Base-by-base conservation (phyloP, 2,329 filamentous ascomycete species). In the Neopestalotiopsis sp. region DNA sequence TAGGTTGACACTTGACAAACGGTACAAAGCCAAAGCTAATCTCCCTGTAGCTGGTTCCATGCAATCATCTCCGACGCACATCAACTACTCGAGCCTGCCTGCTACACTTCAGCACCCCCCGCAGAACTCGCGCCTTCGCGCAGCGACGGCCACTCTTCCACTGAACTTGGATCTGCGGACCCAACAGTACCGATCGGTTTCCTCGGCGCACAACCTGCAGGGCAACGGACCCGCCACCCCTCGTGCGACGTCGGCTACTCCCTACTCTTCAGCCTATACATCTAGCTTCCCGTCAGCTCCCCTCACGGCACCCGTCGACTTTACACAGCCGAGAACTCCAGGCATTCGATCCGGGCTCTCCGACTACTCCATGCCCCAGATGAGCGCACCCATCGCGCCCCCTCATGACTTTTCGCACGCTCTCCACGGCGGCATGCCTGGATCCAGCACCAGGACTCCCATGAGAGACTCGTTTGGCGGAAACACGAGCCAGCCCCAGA, bases 351-450 rank as follows among this genome's bases (percentile, higher is more conserved):
- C 69, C 12, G 38, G 42, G 74, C 78, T 80, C 38, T 78, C 77
- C 24, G 85, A 88, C 67, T 88, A 87, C 75, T 82, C 83, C 13
- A 84, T 86, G 74, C 81, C 86, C 2, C 86, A 88, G 73, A 81
- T 89, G 79, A 87, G 84, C 73, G 85, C 86, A 2, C 86, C 86
- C 1, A 86, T 88, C 68, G 83, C 83, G 3, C 83, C 86, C 3
- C 79, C 86, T 0, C 83, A 83, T 66, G 87, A 89, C 67, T 89
- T 88, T 71, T 80, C 82, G 2, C 83, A 84, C 68, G 82, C 84
- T 4, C 81, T 86, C 69, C 82, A 85, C 52, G 81, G 81, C 6
- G 81, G 76, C 74, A 78, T 84, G 75, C 72, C 76, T 4, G 77
- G 73, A 67, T 78, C 80, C 20, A 78, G 71, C 67, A 77, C 80